Base-by-base conservation (phyloP, 139 green algal genomes). In the Haematococcus lacustris region DNA sequence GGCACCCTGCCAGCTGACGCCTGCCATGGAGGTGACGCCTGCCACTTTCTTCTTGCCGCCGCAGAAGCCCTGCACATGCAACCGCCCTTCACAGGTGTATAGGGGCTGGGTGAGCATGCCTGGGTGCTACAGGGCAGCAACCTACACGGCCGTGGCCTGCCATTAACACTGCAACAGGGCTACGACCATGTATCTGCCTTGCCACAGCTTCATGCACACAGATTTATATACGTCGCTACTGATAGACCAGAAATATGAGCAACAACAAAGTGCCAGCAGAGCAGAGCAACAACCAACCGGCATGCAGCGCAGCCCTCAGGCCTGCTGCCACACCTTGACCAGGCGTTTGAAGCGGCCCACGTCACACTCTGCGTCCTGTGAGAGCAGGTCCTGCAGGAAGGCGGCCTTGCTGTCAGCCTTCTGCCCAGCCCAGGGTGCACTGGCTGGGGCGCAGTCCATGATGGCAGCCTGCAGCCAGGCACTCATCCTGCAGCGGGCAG, bases 41-140 rank as follows among this genome's bases (percentile, higher is more conserved):
- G 30, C 61, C 3, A 63, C 68, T 32, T 81, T 82, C 73, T 85
- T 85, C 57, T 83, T 85, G 35, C 76, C 80, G 3, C 76, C 80
- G 34, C 76, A 83, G 17, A 85, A 74, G n/a, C 41, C 73, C 68
- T 79, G 43, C 43, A 63, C 3, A 63, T 5, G n/a, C n/a, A n/a
- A n/a, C n/a, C n/a, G n/a, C n/a, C 47, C 13, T 13, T n/a, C 47
- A 57, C 47, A 57, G 21, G 47, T 57, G 21, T 57, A 57, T 21
- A 57, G 47, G 47, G 47, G 17, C 47, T 57, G 47, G 13, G 47
- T 21, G 21, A 57, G 47, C 21, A 21, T 57, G 47, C 17, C 47
- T 57, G 17, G 13, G 47, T 57, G 47, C 21, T 57, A n/a, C 47
- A 13, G 13, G 47, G n/a, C n/a, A n/a, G n/a, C n/a, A n/a, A n/a